Evolutionary conservation across 2,329 filamentous ascomycete genomes (phyloP).

Genomic region (Reticulascus tulasneorum): DNA sequence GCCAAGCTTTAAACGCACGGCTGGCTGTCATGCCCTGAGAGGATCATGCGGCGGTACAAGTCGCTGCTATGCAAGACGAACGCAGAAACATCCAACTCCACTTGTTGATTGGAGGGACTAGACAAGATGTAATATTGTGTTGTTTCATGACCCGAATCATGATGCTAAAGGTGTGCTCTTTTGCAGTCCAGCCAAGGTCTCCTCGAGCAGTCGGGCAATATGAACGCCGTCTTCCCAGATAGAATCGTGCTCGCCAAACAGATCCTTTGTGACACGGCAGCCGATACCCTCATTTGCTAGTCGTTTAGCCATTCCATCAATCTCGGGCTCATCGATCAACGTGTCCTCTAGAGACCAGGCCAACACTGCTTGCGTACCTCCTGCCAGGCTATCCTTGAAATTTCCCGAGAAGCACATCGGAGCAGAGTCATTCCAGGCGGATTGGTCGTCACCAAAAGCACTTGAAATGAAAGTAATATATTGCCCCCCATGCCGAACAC

Average conservation of each 20-base stretch:
- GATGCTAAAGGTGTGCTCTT: background rate
- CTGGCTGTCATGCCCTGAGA: no score
- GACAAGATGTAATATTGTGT: no score
- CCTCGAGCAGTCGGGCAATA: conserved; percentile 44
- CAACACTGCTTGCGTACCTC: conserved; percentile 31
- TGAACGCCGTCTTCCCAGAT: conserved; percentile 58
- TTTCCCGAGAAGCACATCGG: conserved; percentile 42
- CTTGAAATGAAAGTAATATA: conserved; percentile 56
- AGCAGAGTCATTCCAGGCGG: conserved; percentile 50
- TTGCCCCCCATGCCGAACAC: conserved; percentile 36
- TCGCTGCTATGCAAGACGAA: no score
- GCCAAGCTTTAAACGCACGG: conserved; percentile 28
- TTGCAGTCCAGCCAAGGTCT: conserved; percentile 15
- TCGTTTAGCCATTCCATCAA: conserved; percentile 49
- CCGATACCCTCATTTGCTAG: conserved; percentile 36
- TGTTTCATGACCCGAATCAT: background rate
- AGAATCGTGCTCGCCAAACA: conserved; percentile 58
- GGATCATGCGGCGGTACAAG: no score
- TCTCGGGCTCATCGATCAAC: conserved; percentile 54
- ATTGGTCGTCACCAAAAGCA: conserved; percentile 55
- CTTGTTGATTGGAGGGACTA: no score
- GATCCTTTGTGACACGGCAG: conserved; percentile 30
- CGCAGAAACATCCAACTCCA: no score
- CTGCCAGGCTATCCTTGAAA: conserved; percentile 37
- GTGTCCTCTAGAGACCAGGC: conserved; percentile 44